Base-by-base conservation (phyloP, 2,329 filamentous ascomycete genomes). In the Neofusicoccum laricinum region DNA sequence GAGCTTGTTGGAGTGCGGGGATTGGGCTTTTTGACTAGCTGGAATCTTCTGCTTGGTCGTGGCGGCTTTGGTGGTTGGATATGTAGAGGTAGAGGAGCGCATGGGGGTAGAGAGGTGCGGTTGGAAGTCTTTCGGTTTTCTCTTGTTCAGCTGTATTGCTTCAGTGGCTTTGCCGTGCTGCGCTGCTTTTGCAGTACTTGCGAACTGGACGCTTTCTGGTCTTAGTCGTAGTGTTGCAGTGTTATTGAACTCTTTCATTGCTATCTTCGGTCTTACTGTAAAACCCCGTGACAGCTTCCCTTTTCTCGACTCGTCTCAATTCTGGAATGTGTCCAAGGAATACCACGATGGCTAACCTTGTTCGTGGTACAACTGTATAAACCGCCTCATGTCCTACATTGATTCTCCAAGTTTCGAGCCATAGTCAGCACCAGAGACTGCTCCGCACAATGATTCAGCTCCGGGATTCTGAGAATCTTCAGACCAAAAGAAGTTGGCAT, bases 1-100 rank as follows among this genome's bases (percentile, higher is more conserved):
- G 69, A 84, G 82, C 69, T 69, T 84, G 69, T 71, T 84, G 48
- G 80, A 82, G 41, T 59, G 66, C 38, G 67, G 67, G 10, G 67
- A 67, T 41, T 65, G 67, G 65, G 61, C 34, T 0, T 64, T 64
- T 64, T 64, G 63, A 64, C 63, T 64, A 38, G 21, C 41, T 59
- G 38, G 53, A 55, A 58, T 12, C 14, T 15, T n/a, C 7, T 58
- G 21, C n/a, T 7, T 17, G 12, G 15, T 38, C 4, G 15, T 19
- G 6, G 32, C 4, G 12, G 17, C 38, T 38, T 32, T 19, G 6
- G 32, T 10, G 12, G 17, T 51, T 38, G 49, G 32, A 17, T 19
- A 38, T 36, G 49, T 10, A 1, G 46, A 14, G 32, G 21, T 14
- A 8, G 46, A 1, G 21, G 15, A 12, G 46, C 2, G 21, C 11